These are phyloP conservation scores for Brassica balearica DNA, from an alignment of 441 rosid genomes.

Conservation along the genomic window DNA sequence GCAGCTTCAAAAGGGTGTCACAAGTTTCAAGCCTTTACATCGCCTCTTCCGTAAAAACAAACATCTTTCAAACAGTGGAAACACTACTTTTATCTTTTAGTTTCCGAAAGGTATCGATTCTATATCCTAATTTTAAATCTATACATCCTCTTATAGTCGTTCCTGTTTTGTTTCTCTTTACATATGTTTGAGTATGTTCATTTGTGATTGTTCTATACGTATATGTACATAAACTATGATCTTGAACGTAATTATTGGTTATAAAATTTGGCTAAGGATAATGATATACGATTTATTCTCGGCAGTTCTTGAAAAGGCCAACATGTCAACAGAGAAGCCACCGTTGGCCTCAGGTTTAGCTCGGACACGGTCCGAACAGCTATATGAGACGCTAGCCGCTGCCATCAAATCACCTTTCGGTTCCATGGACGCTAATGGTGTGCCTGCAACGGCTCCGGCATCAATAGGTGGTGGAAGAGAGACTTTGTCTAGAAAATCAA, in stretches of 20 bases:
- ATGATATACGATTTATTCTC: constrained; percentile 21
- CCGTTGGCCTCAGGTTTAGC: constrained; percentile 56
- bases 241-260: constrained; percentile 19
- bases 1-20: constrained; percentile 39
- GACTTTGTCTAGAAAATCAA: constrained; percentile 67
- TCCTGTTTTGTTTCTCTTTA: constrained; percentile 3
- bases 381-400: constrained; percentile 68
- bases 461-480: constrained; percentile 50
- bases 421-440: constrained; percentile 44
- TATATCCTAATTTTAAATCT: not conserved
- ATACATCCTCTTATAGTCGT: constrained; percentile 38
- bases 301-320: constrained; percentile 12
- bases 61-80: constrained; percentile 35
- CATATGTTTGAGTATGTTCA: constrained; percentile 11
- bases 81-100: constrained; percentile 37
- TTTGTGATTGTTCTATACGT: not conserved
- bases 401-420: constrained; percentile 68
- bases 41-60: constrained; percentile 41
- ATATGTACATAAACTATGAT: constrained; percentile 12
- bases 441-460: constrained; percentile 34
- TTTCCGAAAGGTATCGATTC: constrained; percentile 42
- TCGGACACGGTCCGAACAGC: constrained; percentile 84
- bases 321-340: constrained; percentile 56
- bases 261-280: not conserved
- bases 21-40: constrained; percentile 42